phyloP scores from a whole-genome alignment of 805 yeast genomes.

The Candida adriatica region DNA sequence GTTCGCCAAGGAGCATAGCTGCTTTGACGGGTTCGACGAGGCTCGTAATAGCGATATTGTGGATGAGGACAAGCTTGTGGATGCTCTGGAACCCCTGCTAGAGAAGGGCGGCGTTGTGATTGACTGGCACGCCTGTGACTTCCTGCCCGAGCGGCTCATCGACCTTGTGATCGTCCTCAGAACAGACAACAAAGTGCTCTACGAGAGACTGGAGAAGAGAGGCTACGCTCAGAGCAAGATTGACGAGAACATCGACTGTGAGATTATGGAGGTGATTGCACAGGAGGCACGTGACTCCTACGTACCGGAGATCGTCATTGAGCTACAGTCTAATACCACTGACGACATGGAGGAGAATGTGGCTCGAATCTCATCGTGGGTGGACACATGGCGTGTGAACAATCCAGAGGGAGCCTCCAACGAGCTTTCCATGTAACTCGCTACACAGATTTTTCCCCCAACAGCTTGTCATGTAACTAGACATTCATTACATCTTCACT shows the following conservation, averaged over 20 bases:
- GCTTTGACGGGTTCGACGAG: constrained; percentile 82
- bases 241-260: constrained; percentile 90
- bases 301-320: constrained; percentile 74
- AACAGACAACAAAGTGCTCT: constrained; percentile 64
- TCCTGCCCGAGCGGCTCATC: constrained; percentile 86
- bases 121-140: constrained; percentile 98
- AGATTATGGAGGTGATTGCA: constrained; percentile 87
- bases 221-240: constrained; percentile 77
- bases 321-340: constrained; percentile 60
- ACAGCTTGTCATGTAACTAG: too few species aligned
- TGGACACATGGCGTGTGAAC: constrained; percentile 63
- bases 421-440: constrained; percentile 25
- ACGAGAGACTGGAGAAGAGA: constrained; percentile 69
- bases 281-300: constrained; percentile 85
- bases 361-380: constrained; percentile 70
- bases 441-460: too few species aligned
- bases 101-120: constrained; percentile 83
- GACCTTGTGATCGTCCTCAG: constrained; percentile 88
- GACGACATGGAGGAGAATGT: constrained; percentile 83
- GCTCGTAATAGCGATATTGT: constrained; percentile 81
- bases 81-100: constrained; percentile 69
- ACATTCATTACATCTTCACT: constrained; percentile 70
- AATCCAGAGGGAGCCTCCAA: constrained; percentile 56
- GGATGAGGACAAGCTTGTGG: constrained; percentile 85
- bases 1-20: constrained; percentile 68